Evolutionary conservation across 2,329 filamentous ascomycete genomes (phyloP).

Genomic region (Fusarium algeriense): DNA sequence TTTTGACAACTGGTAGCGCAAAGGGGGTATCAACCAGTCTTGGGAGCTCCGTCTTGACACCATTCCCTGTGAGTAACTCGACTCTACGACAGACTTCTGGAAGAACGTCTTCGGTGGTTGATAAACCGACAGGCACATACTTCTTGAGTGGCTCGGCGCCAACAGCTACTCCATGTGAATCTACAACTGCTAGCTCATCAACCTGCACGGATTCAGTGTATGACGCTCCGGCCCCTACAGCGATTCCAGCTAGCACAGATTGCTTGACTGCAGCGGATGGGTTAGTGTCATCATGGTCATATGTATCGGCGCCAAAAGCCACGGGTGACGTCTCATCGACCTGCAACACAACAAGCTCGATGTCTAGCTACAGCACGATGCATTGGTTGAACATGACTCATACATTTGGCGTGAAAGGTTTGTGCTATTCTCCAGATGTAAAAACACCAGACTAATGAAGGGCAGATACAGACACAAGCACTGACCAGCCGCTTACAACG

Average conservation of each 20-base stretch:
- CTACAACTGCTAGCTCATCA: slow-evolving; percentile 23
- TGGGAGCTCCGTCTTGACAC: slow-evolving; percentile 14
- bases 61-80: slow-evolving; percentile 30
- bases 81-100: slow-evolving; percentile 24
- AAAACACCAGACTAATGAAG: slow-evolving; percentile 9
- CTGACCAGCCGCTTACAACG: slow-evolving; percentile 34
- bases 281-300: slow-evolving; percentile 16
- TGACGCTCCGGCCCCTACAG: background rate
- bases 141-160: slow-evolving; percentile 6
- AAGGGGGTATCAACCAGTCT: slow-evolving; percentile 21
- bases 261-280: slow-evolving; percentile 16
- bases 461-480: slow-evolving; percentile 15
- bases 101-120: slow-evolving; percentile 13
- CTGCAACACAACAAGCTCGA: slow-evolving; percentile 44
- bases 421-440: slow-evolving; percentile 7
- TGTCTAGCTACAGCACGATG: slow-evolving; percentile 19
- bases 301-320: slow-evolving; percentile 22
- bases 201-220: slow-evolving; percentile 28
- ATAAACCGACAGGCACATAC: slow-evolving; percentile 17
- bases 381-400: slow-evolving; percentile 37
- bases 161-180: slow-evolving; percentile 27
- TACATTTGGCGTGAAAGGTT: slow-evolving; percentile 28
- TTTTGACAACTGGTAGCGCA: slow-evolving; percentile 8
- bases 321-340: slow-evolving; percentile 21
- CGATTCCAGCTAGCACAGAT: slow-evolving; percentile 17